Evolutionary conservation across 495 filamentous ascomycete species (phyloP), one percentile per base, ranked within the genome.

Genomic region (Tuber magnatum): DNA sequence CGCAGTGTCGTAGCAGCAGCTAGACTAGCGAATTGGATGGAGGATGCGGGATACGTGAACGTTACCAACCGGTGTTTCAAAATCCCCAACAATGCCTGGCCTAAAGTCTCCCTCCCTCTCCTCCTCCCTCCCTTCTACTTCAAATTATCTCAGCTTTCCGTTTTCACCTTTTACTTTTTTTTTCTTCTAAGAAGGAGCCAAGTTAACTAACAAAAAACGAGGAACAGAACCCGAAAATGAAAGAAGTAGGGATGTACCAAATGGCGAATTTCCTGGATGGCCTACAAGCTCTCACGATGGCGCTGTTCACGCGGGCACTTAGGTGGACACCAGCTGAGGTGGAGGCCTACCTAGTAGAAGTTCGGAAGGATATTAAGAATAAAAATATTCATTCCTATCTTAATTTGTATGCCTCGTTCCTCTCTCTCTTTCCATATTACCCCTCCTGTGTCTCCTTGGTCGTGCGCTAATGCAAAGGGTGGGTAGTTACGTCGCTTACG

Each of bases 231-330:
- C 38, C 46, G 16, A 73, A 65, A 46, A 39, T 77, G 72, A 85
- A 85, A 71, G 83, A 84, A 73, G 79, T 83, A 69, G 84, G 84
- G 41, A 80, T 79, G 41, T 84, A 78, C 68, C 79, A 83, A 70
- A 70, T 85, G 68, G 24, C 82, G 16, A 80, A 84, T 41, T 75
- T 83, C 71, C n/a, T 82, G 14, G 81, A 84, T 42, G 84, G 84
- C 16, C 71, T 85, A 9, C 82, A 85, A 68, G 84, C 82, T n/a
- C 71, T 85, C 43, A 81, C 81, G 18, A 68, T 85, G 44, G 82
- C 75, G n/a, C 74, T 84, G 10, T 75, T 84, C 39, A 83, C 80
- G 12, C 74, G 83, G 39, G 76, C 73, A 16, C 69, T 83, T n/a
- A 73, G 70, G 9, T 85, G 84, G 84, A 83, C 83, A 44, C 70